Conservation (phyloP, 345 rosid genomes). For the Atalantia buxifolia region DNA sequence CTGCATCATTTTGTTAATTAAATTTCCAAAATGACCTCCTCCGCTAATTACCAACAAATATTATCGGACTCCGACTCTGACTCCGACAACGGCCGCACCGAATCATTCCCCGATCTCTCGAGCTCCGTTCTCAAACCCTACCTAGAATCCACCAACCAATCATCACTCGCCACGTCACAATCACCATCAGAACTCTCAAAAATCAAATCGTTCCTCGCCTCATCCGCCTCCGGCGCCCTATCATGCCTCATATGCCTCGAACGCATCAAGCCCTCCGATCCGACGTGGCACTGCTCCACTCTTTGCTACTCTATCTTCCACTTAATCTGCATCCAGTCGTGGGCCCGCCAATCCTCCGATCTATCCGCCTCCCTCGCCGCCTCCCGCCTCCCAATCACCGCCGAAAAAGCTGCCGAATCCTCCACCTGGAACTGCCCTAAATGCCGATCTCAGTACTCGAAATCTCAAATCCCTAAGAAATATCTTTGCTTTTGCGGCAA, state of each 20-base stretch:
- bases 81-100: slow-evolving; percentile 51
- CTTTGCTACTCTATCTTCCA: slow-evolving; percentile 79
- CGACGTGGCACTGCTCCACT: slow-evolving; percentile 85
- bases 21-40: slow-evolving; percentile 34
- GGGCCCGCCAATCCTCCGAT: slow-evolving; percentile 83
- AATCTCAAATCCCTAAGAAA: slow-evolving; percentile 50
- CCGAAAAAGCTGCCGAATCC: slow-evolving; percentile 40
- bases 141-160: slow-evolving; percentile 53
- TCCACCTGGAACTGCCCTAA: slow-evolving; percentile 87
- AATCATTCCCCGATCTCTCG: slow-evolving; percentile 47
- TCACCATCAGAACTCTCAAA: slow-evolving; percentile 61
- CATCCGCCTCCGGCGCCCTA: slow-evolving; percentile 84
- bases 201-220: slow-evolving; percentile 77
- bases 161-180: slow-evolving; percentile 16
- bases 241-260: slow-evolving; percentile 93
- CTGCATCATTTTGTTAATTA: not conserved
- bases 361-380: slow-evolving; percentile 67
- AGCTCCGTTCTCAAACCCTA: slow-evolving; percentile 77
- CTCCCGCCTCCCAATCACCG: slow-evolving; percentile 55
- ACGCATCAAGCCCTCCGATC: slow-evolving; percentile 71
- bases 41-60: slow-evolving; percentile 23
- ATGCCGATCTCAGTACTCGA: slow-evolving; percentile 63
- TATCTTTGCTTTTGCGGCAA: slow-evolving; percentile 85
- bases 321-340: slow-evolving; percentile 82
- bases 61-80: slow-evolving; percentile 39